phyloP scores from a whole-genome alignment of 306 rosid genomes.

The Acacia acuminata region DNA sequence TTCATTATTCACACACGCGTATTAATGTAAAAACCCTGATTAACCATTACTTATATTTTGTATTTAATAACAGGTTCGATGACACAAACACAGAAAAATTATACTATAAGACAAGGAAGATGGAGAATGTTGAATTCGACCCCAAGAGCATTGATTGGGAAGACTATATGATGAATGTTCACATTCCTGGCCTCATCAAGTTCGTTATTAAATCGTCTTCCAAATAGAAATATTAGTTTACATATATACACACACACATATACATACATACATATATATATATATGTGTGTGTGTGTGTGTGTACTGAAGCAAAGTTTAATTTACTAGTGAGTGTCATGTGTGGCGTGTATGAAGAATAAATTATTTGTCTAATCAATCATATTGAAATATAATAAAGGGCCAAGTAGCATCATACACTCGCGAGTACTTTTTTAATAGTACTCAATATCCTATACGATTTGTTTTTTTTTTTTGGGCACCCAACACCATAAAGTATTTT shows the following conservation, averaged over 20 bases:
- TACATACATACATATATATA: no score
- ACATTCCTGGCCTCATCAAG: not conserved
- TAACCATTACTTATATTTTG: not conserved
- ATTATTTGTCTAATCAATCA: no score
- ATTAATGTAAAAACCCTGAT: not conserved
- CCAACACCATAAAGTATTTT: no score
- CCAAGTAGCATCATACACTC: no score
- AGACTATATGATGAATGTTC: not conserved
- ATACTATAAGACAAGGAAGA: not conserved
- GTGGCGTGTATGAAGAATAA: not conserved
- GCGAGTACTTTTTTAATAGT: no score
- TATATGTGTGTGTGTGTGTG: no score
- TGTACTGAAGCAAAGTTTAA: not conserved
- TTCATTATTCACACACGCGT: not conserved
- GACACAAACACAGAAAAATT: not conserved
- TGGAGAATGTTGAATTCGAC: not conserved
- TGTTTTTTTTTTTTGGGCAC: no score
- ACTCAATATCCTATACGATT: no score
- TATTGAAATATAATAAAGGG: no score
- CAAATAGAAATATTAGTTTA: not conserved
- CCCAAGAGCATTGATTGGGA: not conserved
- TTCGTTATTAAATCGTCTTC: not conserved
- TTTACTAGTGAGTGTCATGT: not conserved
- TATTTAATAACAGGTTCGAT: not conserved
- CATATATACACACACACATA: no score